These are phyloP conservation scores for Acer yangbiense DNA, from an alignment of 345 rosid genomes.

Conservation along the genomic window DNA sequence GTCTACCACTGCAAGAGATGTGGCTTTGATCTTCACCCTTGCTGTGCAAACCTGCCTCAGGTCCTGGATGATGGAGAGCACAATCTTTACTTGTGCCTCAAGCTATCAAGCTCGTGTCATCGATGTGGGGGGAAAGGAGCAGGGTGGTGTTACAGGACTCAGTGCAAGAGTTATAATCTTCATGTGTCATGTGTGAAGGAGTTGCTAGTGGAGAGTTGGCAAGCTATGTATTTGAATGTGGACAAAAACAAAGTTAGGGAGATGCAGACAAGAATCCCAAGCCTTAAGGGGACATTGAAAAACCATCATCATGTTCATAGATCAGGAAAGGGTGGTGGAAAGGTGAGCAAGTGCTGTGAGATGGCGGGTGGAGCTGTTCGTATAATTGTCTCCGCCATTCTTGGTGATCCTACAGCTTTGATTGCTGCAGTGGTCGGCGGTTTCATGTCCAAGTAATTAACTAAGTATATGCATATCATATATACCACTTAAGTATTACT, in stretches of 20 bases:
- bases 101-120: conserved; percentile 34
- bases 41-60: conserved; percentile 45
- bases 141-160: conserved; percentile 48
- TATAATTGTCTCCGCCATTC: conserved; percentile 42
- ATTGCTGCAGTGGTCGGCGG: conserved; percentile 22
- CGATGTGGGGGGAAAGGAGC: conserved; percentile 39
- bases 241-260: conserved; percentile 34
- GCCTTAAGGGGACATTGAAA: conserved; percentile 24
- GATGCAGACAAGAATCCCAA: conserved; percentile 42
- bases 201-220: conserved; percentile 48
- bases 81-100: conserved; percentile 35
- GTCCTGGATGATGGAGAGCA: conserved; percentile 39
- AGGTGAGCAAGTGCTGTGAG: conserved; percentile 36
- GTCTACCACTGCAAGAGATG: conserved; percentile 46
- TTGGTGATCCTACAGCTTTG: conserved; percentile 51
- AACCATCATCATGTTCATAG: background rate
- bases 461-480: no score
- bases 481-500: no score
- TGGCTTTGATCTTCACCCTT: conserved; percentile 52
- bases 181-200: conserved; percentile 56
- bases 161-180: conserved; percentile 42
- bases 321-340: conserved; percentile 7
- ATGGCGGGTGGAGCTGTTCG: conserved; percentile 38
- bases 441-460: no score
- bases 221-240: conserved; percentile 30